A percentile compares a stretch with the other conserved stretches of the same genome.
Conservation (phyloP, 2,329 filamentous ascomycete species). For the Microascus cirrosus region DNA sequence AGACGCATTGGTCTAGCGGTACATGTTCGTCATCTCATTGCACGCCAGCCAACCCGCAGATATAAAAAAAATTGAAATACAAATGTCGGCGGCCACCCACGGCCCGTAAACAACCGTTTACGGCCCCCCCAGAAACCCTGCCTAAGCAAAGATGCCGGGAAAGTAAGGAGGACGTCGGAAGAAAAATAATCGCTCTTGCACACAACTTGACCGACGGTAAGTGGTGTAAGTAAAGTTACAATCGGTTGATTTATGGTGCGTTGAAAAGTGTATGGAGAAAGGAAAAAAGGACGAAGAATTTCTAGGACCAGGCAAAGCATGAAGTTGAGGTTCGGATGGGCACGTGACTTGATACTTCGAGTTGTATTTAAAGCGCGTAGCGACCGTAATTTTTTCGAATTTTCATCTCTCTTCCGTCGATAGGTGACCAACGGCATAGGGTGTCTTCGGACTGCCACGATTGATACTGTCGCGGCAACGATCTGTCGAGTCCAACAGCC, state of each 20-base stretch:
- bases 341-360: neutral
- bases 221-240: neutral
- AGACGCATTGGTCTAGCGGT: too few species aligned
- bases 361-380: neutral
- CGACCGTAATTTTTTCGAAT: neutral
- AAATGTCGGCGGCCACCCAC: neutral
- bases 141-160: neutral
- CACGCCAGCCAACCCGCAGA: too few species aligned
- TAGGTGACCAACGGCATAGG: too few species aligned
- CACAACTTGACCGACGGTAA: conserved; percentile 4
- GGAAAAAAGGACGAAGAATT: neutral
- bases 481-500: neutral
- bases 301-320: neutral
- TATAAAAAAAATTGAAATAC: too few species aligned
- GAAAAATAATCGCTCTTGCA: conserved; percentile 1
- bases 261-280: conserved; percentile 1
- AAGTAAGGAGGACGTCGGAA: neutral
- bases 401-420: neutral
- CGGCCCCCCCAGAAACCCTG: neutral
- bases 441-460: neutral
- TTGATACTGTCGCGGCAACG: neutral
- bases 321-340: neutral
- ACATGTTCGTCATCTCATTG: too few species aligned
- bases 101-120: neutral
- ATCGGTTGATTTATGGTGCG: conserved; percentile 7